These are phyloP conservation scores for Rhizophagus clarus DNA, from an alignment of 192 early-diverging fungal genomes.

Conservation along the genomic window DNA sequence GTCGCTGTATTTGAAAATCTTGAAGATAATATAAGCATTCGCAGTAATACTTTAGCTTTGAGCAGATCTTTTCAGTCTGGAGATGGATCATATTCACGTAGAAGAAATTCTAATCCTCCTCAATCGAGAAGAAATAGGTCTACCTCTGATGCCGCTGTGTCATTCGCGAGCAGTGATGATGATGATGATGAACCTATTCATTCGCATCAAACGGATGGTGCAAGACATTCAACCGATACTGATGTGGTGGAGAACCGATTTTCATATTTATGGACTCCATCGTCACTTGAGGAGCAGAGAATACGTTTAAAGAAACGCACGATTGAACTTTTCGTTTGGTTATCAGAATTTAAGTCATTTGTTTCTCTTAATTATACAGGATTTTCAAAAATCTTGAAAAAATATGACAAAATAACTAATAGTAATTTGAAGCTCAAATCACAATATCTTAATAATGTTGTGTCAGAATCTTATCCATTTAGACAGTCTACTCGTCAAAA, in stretches of 20 bases:
- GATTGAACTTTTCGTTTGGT: conserved; percentile 78
- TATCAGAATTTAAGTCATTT: conserved; percentile 86
- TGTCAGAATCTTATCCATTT: conserved; percentile 73
- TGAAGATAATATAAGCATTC: conserved; percentile 26
- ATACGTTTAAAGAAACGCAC: conserved; percentile 49
- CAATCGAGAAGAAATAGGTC: not conserved
- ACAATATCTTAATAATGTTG: conserved; percentile 66
- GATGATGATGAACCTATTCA: not conserved
- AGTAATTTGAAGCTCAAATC: conserved; percentile 75
- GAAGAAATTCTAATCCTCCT: not conserved
- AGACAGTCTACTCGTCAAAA: conserved; percentile 58
- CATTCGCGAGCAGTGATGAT: conserved; percentile 24
- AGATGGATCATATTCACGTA: conserved; percentile 20
- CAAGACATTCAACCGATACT: not conserved
- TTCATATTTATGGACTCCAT: conserved; percentile 39
- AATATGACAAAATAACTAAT: conserved; percentile 94
- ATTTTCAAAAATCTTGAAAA: conserved; percentile 95
- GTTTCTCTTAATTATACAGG: conserved; percentile 89
- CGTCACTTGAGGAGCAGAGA: conserved; percentile 41
- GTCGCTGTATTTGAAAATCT: conserved; percentile 50
- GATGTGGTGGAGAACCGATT: conserved; percentile 31
- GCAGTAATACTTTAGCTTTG: not conserved
- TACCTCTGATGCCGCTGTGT: not conserved
- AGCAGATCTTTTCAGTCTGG: not conserved
- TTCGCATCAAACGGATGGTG: not conserved